phyloP scores from a whole-genome alignment of 495 filamentous ascomycete genomes.

The Cercophora samala region DNA sequence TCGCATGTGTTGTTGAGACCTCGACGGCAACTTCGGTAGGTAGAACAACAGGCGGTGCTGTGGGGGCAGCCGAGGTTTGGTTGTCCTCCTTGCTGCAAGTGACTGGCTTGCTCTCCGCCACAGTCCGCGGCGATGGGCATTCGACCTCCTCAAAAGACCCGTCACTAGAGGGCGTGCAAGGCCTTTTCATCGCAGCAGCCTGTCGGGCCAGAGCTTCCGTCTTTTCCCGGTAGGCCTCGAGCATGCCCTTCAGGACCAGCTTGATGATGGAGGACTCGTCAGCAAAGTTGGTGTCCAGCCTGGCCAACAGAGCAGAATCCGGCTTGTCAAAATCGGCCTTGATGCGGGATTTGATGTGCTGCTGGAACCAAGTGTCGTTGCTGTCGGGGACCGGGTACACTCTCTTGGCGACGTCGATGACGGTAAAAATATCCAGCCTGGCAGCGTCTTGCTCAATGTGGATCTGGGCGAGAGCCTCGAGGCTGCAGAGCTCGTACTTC shows the following conservation, averaged over 20 bases:
- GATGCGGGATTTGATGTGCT: conserved; percentile 20
- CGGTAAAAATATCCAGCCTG: conserved; percentile 15
- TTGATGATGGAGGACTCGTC: conserved; percentile 14
- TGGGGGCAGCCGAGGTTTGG: background rate
- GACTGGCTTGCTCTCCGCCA: background rate
- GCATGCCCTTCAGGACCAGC: conserved; percentile 14
- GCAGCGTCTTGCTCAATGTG: conserved; percentile 19
- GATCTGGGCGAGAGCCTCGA: conserved; percentile 20
- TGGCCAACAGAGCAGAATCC: background rate
- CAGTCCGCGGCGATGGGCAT: background rate
- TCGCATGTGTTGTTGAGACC: background rate
- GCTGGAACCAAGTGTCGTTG: conserved; percentile 25
- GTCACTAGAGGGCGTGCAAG: background rate
- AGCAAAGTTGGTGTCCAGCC: background rate
- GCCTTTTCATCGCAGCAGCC: background rate
- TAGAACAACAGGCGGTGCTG: background rate
- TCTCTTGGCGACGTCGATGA: conserved; percentile 24
- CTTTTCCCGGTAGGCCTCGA: conserved; percentile 12
- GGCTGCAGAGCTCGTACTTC: conserved; percentile 12
- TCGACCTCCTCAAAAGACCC: background rate
- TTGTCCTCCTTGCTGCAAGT: background rate
- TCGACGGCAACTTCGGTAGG: background rate
- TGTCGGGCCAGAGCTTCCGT: background rate
- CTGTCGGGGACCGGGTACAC: conserved; percentile 14
- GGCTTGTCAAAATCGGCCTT: conserved; percentile 18